phyloP scores from a whole-genome alignment of 2,329 filamentous ascomycete genomes.

The Daldinia sp. region DNA sequence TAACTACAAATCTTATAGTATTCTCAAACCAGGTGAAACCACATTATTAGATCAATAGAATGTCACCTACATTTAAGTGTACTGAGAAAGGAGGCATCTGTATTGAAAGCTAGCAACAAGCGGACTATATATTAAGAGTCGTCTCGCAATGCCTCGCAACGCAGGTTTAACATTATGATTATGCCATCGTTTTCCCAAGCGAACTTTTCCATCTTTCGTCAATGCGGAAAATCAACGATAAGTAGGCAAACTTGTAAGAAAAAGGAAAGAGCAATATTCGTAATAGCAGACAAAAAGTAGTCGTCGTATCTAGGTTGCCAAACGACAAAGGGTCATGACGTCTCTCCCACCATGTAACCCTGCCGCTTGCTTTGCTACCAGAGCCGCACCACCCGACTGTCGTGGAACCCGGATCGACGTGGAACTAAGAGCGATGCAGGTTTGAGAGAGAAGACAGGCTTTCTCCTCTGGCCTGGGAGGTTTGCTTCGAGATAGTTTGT shows the following conservation, averaged over 20 bases:
- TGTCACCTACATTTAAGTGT: not conserved
- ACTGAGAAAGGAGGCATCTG: conserved; percentile 21
- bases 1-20: not conserved
- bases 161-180: conserved; percentile 14
- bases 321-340: conserved; percentile 55
- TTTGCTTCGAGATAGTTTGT: not conserved
- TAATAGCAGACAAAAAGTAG: not conserved
- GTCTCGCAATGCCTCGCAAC: conserved; percentile 6
- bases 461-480: conserved; percentile 40
- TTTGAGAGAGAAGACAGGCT: conserved; percentile 69
- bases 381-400: conserved; percentile 53
- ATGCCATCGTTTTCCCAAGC: conserved; percentile 8
- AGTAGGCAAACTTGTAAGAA: not conserved
- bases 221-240: conserved; percentile 5
- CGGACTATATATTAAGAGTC: conserved; percentile 1
- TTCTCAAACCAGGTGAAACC: not conserved
- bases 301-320: conserved; percentile 8
- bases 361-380: conserved; percentile 31
- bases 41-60: not conserved
- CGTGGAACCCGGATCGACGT: conserved; percentile 50
- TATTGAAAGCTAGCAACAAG: conserved; percentile 20
- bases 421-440: conserved; percentile 22
- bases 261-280: not conserved
- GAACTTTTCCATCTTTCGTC: conserved; percentile 9
- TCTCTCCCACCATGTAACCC: conserved; percentile 67